Conservation (phyloP, 345 rosid genomes). For the Arabidopsis arenosa region DNA sequence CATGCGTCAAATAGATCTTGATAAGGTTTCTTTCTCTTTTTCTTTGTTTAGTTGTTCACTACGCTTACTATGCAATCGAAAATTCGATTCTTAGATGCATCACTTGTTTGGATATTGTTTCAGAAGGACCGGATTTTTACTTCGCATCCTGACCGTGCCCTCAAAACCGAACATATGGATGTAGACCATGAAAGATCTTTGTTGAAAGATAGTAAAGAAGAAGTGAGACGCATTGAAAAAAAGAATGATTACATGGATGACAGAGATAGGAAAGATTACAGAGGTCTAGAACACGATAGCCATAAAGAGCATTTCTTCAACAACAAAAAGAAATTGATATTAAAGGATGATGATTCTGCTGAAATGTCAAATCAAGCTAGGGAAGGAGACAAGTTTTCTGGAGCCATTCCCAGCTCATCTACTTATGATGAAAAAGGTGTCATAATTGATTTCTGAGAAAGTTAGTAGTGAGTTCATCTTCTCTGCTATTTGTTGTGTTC, state of each 20-base stretch:
- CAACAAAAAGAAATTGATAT: conserved; percentile 55
- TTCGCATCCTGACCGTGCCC: conserved; percentile 60
- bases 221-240: conserved; percentile 67
- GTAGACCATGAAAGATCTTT: conserved; percentile 61
- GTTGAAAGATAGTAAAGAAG: conserved; percentile 71
- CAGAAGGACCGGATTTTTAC: conserved; percentile 73
- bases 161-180: conserved; percentile 63
- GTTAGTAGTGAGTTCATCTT: conserved; percentile 14
- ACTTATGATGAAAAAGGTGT: conserved; percentile 67
- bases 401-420: conserved; percentile 58
- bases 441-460: too few relatives aligned
- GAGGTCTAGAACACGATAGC: conserved; percentile 67
- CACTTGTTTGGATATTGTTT: conserved; percentile 44
- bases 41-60: background rate
- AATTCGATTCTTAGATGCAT: conserved; percentile 38
- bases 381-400: conserved; percentile 63
- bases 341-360: conserved; percentile 53
- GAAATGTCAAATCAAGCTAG: conserved; percentile 66
- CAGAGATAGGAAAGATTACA: conserved; percentile 64
- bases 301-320: conserved; percentile 64
- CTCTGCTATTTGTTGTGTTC: background rate
- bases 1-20: conserved; percentile 52
- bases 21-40: conserved; percentile 60
- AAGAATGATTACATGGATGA: conserved; percentile 78
- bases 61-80: background rate